phyloP scores from a whole-genome alignment of 2,329 filamentous ascomycete species.

The Monascus ruber region DNA sequence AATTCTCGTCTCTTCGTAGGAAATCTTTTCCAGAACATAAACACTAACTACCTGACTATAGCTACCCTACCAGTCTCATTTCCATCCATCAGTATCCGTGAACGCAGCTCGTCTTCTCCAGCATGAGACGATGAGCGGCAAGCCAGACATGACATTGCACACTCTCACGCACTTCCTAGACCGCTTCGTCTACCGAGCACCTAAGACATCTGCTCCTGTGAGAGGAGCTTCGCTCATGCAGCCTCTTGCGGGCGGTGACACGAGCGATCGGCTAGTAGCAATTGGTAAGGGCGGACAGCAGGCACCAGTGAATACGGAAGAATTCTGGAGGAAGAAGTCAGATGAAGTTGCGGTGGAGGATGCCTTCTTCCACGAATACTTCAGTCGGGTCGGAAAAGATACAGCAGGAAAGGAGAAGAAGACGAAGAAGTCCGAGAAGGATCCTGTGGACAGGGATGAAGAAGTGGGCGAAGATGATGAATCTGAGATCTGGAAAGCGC shows the following conservation, averaged over 20 bases:
- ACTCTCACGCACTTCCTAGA: constrained; percentile 92
- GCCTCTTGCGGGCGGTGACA: constrained; percentile 58
- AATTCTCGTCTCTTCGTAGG: background rate
- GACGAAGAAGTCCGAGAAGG: constrained; percentile 38
- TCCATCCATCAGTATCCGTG: constrained; percentile 82
- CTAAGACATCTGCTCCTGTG: constrained; percentile 54
- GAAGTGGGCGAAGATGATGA: constrained; percentile 44
- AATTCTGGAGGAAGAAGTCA: constrained; percentile 85
- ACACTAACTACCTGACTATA: constrained; percentile 2
- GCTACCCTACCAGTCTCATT: constrained; percentile 65
- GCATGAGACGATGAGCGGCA: constrained; percentile 61
- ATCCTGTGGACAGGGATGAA: constrained; percentile 29
- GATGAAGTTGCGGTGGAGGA: constrained; percentile 83
- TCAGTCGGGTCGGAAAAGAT: constrained; percentile 57
- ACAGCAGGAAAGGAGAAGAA: constrained; percentile 40
- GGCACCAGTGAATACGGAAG: constrained; percentile 69
- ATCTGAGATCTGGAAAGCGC: constrained; percentile 83
- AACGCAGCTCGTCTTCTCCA: constrained; percentile 64
- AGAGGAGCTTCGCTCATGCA: constrained; percentile 95
- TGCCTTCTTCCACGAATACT: constrained; percentile 98
- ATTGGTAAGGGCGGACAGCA: constrained; percentile 47
- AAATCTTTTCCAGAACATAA: too few species aligned
- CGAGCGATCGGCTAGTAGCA: constrained; percentile 50
- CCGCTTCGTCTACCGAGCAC: constrained; percentile 94
- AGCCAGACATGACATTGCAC: constrained; percentile 82